A percentile compares a stretch with the other conserved stretches of the same genome.
phyloP scores from a whole-genome alignment of 1,284 basidiomycete species.

The Ceratobasidium sp. region DNA sequence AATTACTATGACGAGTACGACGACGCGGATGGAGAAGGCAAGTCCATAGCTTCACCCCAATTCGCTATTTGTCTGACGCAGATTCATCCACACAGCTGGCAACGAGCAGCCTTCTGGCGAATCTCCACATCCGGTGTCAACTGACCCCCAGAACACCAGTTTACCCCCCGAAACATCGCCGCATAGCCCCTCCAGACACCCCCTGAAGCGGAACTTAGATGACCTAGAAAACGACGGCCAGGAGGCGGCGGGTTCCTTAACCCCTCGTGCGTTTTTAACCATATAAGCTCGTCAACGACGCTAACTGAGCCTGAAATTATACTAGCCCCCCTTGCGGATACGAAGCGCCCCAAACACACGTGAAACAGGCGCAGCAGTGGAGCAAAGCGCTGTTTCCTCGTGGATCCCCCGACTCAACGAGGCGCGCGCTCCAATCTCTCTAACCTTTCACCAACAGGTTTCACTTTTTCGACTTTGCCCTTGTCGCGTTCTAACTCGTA shows the following conservation, averaged over 20 bases:
- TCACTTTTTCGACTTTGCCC: neutral
- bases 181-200: neutral
- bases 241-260: neutral
- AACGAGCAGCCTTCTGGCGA: neutral
- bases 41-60: neutral
- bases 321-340: neutral
- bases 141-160: neutral
- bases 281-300: neutral
- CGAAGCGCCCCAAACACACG: constrained; percentile 7
- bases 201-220: constrained; percentile 30
- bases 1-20: constrained; percentile 37
- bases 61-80: neutral
- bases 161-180: neutral
- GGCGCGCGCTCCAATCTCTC: neutral
- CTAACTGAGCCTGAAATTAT: neutral
- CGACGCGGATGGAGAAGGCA: constrained; percentile 5
- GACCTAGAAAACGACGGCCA: constrained; percentile 30
- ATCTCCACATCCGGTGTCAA: neutral
- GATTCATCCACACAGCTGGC: neutral
- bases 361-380: constrained; percentile 34
- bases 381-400: neutral
- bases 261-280: constrained; percentile 6
- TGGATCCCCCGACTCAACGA: neutral
- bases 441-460: constrained; percentile 1
- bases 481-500: neutral